phyloP scores from a whole-genome alignment of 176 grass and related monocot genomes.

The Zizania latifolia region DNA sequence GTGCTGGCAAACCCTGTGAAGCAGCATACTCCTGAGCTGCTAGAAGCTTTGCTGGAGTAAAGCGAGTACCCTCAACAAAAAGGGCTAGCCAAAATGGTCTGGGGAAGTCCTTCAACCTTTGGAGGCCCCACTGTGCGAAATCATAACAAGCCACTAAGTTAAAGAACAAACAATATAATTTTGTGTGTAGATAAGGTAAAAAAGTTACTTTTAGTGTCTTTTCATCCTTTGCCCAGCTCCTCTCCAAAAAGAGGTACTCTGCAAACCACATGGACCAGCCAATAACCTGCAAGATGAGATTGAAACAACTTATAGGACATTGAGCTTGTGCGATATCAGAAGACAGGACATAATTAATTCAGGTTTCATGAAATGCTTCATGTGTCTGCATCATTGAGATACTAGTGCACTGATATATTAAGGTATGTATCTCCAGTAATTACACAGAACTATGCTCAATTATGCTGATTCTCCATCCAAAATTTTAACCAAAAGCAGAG shows the following conservation, averaged over 20 bases:
- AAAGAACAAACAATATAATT: background rate
- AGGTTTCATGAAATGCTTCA: conserved; percentile 1
- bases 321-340: background rate
- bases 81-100: conserved; percentile 93
- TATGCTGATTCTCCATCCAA: background rate
- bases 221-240: conserved; percentile 90
- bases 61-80: conserved; percentile 84
- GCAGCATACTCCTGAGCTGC: conserved; percentile 91
- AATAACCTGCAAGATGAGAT: conserved; percentile 54
- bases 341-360: background rate
- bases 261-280: conserved; percentile 94
- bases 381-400: background rate
- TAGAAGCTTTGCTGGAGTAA: conserved; percentile 69
- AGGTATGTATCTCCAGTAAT: background rate
- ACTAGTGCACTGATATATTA: background rate
- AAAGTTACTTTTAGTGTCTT: conserved; percentile 60
- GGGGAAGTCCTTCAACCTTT: conserved; percentile 81
- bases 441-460: background rate
- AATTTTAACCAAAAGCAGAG: background rate
- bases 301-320: background rate
- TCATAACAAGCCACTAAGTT: background rate
- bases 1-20: conserved; percentile 62
- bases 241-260: conserved; percentile 85
- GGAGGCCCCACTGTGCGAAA: conserved; percentile 56
- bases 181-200: background rate